phyloP scores from a whole-genome alignment of 202 grass and related monocot genomes.

The Panicum hallii region DNA sequence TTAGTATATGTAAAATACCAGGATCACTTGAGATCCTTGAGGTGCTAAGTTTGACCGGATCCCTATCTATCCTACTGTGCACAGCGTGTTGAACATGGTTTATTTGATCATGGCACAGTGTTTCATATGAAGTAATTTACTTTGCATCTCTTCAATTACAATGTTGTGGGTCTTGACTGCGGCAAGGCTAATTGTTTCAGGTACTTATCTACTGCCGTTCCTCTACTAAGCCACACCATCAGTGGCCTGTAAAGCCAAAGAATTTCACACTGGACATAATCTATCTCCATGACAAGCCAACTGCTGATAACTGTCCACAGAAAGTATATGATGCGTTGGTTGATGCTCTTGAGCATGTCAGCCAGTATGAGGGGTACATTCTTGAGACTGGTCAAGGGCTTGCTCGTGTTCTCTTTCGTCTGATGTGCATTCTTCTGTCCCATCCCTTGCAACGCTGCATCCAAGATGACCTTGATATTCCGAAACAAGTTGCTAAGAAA shows the following conservation, averaged over 20 bases:
- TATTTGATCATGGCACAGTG: background rate
- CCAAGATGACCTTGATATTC: constrained; percentile 93
- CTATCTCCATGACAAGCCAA: constrained; percentile 93
- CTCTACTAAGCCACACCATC: constrained; percentile 74
- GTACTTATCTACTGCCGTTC: constrained; percentile 95
- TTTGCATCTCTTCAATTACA: background rate
- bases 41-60: background rate
- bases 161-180: constrained; percentile 24
- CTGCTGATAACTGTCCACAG: constrained; percentile 85
- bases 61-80: background rate
- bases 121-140: background rate
- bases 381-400: constrained; percentile 86
- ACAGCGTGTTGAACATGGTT: background rate
- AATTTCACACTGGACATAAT: constrained; percentile 87
- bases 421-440: constrained; percentile 73
- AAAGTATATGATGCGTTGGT: constrained; percentile 87
- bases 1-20: background rate
- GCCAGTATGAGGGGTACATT: constrained; percentile 91
- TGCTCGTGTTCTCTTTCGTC: constrained; percentile 70
- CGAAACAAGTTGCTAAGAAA: constrained; percentile 71
- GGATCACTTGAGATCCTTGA: background rate
- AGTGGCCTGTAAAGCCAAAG: constrained; percentile 81
- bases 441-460: constrained; percentile 83
- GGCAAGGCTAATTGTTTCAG: constrained; percentile 47
- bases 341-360: constrained; percentile 87